Evolutionary conservation across 108 stramenopile species (phyloP), one percentile per base, ranked within the genome.

Genomic region (Ochromonas danica): DNA sequence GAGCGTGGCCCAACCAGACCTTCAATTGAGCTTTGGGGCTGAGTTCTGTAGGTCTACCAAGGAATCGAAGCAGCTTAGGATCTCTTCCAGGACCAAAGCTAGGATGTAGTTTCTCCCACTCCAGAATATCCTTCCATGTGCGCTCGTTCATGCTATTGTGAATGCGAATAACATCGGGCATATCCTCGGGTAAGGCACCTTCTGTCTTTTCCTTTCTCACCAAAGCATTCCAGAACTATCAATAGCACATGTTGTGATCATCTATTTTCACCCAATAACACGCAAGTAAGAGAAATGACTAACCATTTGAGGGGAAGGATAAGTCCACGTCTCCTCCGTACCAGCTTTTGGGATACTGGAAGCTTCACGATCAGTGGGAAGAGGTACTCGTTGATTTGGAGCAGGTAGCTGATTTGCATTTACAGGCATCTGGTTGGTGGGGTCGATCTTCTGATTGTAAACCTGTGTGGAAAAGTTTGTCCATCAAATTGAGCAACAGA

Each of bases 141-240:
- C 87, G 89, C 85, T 99, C 98, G 87, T 99, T 99, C 98, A 99
- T 99, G 81, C 92, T 91, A 89, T 99, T 99, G 90, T 99, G 98
- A 70, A 99, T 87, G 1, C 96, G 93, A 42, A 99, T 96, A 1
- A 99, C 96, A 65, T 82, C 80, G 30, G 84, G 90, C 87, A 96
- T 94, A 75, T 93, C 91, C 25, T 71, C 91, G 71, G 91, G 91
- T 2, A 86, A 87, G 36, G 90, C 89, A 70, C 89, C 90, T 39
- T 88, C 93, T 72, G 91, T 81, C 87, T 98, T 97, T 33, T 91
- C 92, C 81, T 99, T 99, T 33, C 98, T 86, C 0, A 89, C 88
- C 41, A 99, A 86, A 1, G 97, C 92, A 86, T 99, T 99, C 86
- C 93, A 99, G 82, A 99, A 99, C 96, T 96, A 96, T 84, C 97